These are phyloP conservation scores for Cystobasidium ongulense DNA, from an alignment of 768 basidiomycete species.

Conservation along the genomic window DNA sequence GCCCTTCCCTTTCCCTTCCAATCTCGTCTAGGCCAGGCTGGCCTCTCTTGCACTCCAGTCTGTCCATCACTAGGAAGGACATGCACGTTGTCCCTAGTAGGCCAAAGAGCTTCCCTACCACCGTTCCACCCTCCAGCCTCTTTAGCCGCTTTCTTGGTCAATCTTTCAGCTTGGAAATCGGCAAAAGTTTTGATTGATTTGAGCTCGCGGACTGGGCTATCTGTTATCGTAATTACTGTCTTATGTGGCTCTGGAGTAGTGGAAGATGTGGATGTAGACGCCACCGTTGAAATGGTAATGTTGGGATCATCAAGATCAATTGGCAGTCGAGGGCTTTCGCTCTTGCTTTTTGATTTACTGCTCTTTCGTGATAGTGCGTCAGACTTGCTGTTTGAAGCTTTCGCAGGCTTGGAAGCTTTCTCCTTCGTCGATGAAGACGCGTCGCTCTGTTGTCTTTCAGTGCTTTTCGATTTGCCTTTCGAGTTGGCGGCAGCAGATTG, in stretches of 20 bases:
- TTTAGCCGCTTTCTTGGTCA: neutral
- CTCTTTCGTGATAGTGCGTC: too few species aligned
- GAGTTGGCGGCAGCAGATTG: neutral
- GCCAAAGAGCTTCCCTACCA: constrained; percentile 14
- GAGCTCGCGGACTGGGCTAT: constrained; percentile 15
- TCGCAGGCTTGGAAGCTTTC: neutral
- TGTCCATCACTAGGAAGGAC: neutral
- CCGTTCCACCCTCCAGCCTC: constrained; percentile 20
- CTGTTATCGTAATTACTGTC: constrained; percentile 3
- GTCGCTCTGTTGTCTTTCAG: neutral
- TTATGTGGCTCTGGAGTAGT: neutral
- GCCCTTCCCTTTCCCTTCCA: constrained; percentile 23
- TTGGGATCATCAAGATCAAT: neutral
- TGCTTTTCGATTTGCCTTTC: neutral
- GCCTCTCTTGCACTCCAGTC: neutral
- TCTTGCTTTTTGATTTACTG: neutral
- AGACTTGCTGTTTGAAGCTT: neutral
- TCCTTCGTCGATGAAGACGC: neutral
- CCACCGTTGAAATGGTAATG: neutral
- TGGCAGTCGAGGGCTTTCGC: neutral
- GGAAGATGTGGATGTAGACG: neutral
- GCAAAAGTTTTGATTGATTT: constrained; percentile 7
- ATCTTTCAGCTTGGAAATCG: constrained; percentile 6
- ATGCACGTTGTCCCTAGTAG: neutral
- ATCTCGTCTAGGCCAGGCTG: neutral